phyloP scores from a whole-genome alignment of 768 basidiomycete genomes.

The Russula virescens region DNA sequence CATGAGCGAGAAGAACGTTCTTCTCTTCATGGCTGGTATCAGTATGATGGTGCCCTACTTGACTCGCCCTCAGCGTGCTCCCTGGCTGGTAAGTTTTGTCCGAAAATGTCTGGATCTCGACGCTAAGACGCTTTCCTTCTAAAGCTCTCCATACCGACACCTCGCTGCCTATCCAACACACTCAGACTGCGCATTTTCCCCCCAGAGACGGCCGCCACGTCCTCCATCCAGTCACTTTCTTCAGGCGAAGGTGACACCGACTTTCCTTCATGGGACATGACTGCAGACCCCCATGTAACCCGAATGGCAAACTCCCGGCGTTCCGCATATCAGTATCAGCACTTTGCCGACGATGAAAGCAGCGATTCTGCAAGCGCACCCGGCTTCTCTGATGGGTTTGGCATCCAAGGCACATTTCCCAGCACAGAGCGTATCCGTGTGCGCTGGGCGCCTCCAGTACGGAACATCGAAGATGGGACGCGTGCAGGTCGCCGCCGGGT shows the following conservation, averaged over 20 bases:
- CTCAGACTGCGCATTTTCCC: conserved; percentile 71
- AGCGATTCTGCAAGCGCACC: conserved; percentile 61
- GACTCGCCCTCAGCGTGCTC: conserved; percentile 61
- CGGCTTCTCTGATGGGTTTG: conserved; percentile 52
- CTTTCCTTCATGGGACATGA: conserved; percentile 62
- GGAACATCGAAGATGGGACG: conserved; percentile 45
- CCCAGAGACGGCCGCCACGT: conserved; percentile 40
- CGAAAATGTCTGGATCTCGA: neutral
- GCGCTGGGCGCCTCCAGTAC: conserved; percentile 52
- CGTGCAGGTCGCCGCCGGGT: conserved; percentile 58
- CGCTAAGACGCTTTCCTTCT: neutral
- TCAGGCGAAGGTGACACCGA: conserved; percentile 61
- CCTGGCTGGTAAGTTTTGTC: conserved; percentile 54
- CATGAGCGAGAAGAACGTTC: conserved; percentile 50
- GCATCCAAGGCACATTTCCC: conserved; percentile 73
- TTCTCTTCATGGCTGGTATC: conserved; percentile 78
- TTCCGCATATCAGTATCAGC: conserved; percentile 53
- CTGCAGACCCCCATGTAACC: conserved; percentile 70
- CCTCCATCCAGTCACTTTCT: conserved; percentile 70
- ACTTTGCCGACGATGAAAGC: conserved; percentile 79
- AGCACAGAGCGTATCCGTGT: conserved; percentile 70
- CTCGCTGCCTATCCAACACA: conserved; percentile 71
- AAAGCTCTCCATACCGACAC: conserved; percentile 71
- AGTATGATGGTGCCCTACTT: conserved; percentile 70
- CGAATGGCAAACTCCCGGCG: conserved; percentile 43